Conservation (phyloP, 306 rosid genomes). For the Vachellia collinsii region DNA sequence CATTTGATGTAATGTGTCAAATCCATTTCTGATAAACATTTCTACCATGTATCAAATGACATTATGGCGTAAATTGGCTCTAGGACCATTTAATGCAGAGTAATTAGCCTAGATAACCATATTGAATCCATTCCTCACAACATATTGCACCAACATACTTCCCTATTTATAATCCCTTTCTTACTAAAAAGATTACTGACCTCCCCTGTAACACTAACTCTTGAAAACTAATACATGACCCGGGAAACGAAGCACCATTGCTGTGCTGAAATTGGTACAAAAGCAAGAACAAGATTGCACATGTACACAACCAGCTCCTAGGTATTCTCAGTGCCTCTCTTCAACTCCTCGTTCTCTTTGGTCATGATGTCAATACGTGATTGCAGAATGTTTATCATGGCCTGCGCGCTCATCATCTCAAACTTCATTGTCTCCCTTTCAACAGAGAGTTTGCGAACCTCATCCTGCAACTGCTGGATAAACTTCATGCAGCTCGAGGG, state of each 20-base stretch:
- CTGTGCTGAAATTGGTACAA: constrained; percentile 36
- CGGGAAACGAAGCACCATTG: constrained; percentile 32
- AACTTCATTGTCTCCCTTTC: constrained; percentile 85
- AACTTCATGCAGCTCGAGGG: constrained; percentile 73
- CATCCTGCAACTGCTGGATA: constrained; percentile 70
- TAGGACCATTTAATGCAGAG: neutral
- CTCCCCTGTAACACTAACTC: constrained; percentile 21
- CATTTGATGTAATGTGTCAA: too few relatives aligned
- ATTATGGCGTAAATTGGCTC: neutral
- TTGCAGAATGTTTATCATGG: constrained; percentile 83
- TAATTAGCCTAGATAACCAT: neutral
- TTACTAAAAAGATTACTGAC: neutral
- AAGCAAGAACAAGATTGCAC: constrained; percentile 13
- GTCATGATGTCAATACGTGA: constrained; percentile 62
- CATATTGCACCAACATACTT: neutral
- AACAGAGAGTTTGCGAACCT: constrained; percentile 62
- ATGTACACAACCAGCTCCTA: constrained; percentile 27
- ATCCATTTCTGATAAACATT: neutral
- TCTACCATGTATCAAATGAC: neutral
- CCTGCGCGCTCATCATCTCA: constrained; percentile 87
- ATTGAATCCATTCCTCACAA: neutral
- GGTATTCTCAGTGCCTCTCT: constrained; percentile 37
- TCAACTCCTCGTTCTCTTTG: constrained; percentile 77
- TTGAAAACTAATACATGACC: constrained; percentile 28
- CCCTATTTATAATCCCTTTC: neutral